Percentiles rank a stretch among this genome's conserved stretches.
phyloP scores from a whole-genome alignment of 257 asterid species.

The Gentiana straminea region DNA sequence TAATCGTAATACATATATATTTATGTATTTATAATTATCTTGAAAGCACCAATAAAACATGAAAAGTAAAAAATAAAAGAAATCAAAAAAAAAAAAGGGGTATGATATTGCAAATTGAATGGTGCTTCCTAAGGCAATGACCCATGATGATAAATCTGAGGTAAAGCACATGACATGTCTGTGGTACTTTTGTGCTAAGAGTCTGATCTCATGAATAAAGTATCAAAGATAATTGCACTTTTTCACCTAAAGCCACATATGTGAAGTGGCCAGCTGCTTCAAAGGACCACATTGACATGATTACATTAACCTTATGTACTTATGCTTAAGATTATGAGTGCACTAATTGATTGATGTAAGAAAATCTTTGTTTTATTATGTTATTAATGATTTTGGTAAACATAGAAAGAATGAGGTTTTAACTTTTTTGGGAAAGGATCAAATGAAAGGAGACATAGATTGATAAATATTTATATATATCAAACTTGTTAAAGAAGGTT shows the following conservation, averaged over 20 bases:
- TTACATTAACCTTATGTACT: slow-evolving; percentile 17
- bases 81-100: background rate
- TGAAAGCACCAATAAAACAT: background rate
- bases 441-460: slow-evolving; percentile 20
- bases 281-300: slow-evolving; percentile 26
- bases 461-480: no score
- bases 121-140: slow-evolving; percentile 12
- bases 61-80: background rate
- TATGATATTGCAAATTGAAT: background rate
- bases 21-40: no score
- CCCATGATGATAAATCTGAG: slow-evolving; percentile 14
- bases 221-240: slow-evolving; percentile 15
- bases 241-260: slow-evolving; percentile 21
- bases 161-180: slow-evolving; percentile 37
- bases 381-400: slow-evolving; percentile 23
- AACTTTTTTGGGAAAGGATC: slow-evolving; percentile 15
- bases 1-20: no score
- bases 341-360: slow-evolving; percentile 37
- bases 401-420: slow-evolving; percentile 4
- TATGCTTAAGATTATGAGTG: slow-evolving; percentile 12
- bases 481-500: no score
- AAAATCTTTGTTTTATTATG: slow-evolving; percentile 25
- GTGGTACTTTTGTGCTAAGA: slow-evolving; percentile 3
- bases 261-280: slow-evolving; percentile 20
- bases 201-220: background rate